Evolutionary conservation across 345 rosid species (phyloP).

Genomic region (Sonneratia alba): DNA sequence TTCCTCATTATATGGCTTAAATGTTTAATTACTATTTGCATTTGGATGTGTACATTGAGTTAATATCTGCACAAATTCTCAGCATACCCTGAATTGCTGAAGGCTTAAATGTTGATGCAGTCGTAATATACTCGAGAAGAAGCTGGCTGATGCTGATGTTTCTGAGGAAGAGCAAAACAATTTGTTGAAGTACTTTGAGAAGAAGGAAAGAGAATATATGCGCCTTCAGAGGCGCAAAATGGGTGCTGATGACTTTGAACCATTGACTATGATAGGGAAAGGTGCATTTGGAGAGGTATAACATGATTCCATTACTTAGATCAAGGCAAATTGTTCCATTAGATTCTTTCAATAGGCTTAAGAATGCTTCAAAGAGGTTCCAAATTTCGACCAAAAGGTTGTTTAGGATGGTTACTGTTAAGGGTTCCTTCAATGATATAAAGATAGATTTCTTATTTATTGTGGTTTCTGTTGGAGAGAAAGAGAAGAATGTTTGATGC

Average conservation of each 20-base stretch:
- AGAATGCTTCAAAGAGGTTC: too few relatives aligned
- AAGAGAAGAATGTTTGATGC: background rate
- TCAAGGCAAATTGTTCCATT: too few relatives aligned
- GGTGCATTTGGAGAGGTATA: slow-evolving; percentile 98
- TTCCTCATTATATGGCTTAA: background rate
- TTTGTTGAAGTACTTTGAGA: slow-evolving; percentile 74
- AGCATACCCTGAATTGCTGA: background rate
- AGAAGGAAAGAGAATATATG: slow-evolving; percentile 96
- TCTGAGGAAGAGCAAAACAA: slow-evolving; percentile 90
- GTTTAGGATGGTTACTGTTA: background rate
- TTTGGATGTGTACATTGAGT: background rate
- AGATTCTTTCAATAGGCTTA: too few relatives aligned
- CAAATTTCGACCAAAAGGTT: too few relatives aligned
- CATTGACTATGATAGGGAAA: slow-evolving; percentile 96
- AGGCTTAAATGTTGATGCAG: slow-evolving; percentile 34
- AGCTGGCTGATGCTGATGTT: slow-evolving; percentile 96
- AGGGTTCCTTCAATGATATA: background rate
- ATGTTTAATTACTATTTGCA: background rate
- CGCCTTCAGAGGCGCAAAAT: slow-evolving; percentile 94
- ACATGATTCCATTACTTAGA: background rate
- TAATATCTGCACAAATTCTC: background rate
- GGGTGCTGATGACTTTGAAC: slow-evolving; percentile 98
- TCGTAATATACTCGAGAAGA: slow-evolving; percentile 77
- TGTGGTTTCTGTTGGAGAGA: background rate
- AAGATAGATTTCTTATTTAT: background rate